Base-by-base conservation (phyloP, 345 rosid genomes). In the Carallia brachiata region DNA sequence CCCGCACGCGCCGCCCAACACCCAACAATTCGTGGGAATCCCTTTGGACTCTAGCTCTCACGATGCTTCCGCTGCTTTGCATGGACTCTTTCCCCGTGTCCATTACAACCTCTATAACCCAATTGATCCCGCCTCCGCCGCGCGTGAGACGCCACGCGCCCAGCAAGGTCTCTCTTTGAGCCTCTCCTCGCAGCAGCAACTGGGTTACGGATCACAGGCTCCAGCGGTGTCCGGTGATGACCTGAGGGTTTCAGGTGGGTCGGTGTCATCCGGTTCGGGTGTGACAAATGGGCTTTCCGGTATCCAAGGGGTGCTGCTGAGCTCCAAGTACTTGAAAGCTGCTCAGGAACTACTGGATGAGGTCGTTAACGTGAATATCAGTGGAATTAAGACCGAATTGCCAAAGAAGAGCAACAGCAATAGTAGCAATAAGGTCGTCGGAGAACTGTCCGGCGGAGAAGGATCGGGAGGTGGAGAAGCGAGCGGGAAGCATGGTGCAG, bases 301-400 rank as follows among this genome's bases (percentile, higher is more conserved):
- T 40, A 75, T 86, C 64, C 92, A 88, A 62, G 78, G 86, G 36
- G 88, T 91, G 63, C 23, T 87, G 74, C 53, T 84, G 81, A 86
- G 97, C 87, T 94, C 98, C 39, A 94, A 88, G 87, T 91, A 85
- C 89, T 81, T 94, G 84, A 94, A 94, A 64, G 98, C 97, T 8
- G 86, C 93, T 44, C 97, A 91, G 78, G 98, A 91, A 77, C 89
- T 94, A 53, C 88, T 94, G 13, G 97, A 94, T 54, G 96, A 94
- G 76, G 98, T 94, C 32, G 98, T 87, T 71, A 94, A 81, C 74
- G 97, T 91, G 52, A 88, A 88, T 63, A 79, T 52, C 27, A 70
- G 65, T 36, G 84, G 71, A 18, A 71, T 78, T 48, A 64, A 80
- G 68, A 65, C 32, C 53, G 84, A 85, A 53, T 65, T 74, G 13